Evolutionary conservation across 106 monocot species (phyloP).

Genomic region (Agapanthus africanus): DNA sequence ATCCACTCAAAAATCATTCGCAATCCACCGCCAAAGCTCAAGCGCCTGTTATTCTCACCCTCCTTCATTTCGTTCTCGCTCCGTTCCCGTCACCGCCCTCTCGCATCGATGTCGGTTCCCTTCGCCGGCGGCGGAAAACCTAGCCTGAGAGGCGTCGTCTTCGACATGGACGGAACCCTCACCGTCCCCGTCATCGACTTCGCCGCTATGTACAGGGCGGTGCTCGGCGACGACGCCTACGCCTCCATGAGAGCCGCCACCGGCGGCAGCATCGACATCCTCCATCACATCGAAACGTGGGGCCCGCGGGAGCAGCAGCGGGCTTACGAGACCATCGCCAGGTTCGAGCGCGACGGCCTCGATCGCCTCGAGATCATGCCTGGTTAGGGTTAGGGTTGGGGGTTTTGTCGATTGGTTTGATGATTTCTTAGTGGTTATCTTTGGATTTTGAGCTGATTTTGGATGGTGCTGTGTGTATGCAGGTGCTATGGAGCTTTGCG

Average conservation of each 20-base stretch:
- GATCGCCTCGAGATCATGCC: conserved; percentile 97
- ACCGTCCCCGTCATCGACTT: conserved; percentile 94
- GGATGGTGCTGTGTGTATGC: conserved; percentile 61
- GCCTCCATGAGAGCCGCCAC: not conserved
- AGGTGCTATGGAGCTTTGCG: conserved; percentile 86
- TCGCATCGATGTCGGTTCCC: conserved; percentile 13
- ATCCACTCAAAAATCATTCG: too few species aligned
- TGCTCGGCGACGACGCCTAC: conserved; percentile 50
- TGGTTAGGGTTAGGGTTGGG: too few species aligned
- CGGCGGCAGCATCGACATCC: conserved; percentile 55
- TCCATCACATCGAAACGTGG: conserved; percentile 81
- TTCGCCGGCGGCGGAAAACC: conserved; percentile 12
- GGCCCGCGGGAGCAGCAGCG: conserved; percentile 47
- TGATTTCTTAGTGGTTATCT: not conserved
- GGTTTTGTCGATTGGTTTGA: not conserved
- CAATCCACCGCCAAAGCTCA: too few species aligned
- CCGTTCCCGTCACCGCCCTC: not conserved
- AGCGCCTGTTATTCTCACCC: not conserved
- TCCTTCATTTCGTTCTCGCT: not conserved
- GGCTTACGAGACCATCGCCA: conserved; percentile 72
- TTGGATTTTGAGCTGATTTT: not conserved
- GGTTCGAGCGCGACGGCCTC: conserved; percentile 71
- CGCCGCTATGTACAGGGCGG: conserved; percentile 72
- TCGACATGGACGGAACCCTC: conserved; percentile 99
- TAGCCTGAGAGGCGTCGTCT: conserved; percentile 67